These are phyloP conservation scores for Karstenula rhodostoma DNA, from an alignment of 2,329 filamentous ascomycete species.

Conservation along the genomic window DNA sequence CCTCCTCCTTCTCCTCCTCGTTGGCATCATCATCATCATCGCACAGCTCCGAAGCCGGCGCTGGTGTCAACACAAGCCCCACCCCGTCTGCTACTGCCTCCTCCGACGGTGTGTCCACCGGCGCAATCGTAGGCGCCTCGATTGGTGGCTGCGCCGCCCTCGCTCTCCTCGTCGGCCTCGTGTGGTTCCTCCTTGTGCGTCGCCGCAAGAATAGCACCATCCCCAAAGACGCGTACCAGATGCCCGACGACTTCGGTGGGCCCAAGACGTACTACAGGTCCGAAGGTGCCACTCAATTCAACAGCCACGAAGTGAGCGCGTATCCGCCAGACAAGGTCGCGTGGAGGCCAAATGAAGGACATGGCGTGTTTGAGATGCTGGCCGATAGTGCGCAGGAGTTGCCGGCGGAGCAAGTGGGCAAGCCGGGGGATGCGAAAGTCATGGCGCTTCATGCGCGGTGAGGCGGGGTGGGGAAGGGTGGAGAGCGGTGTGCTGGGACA, in stretches of 20 bases:
- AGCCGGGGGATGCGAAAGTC: background rate
- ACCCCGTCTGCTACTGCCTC: background rate
- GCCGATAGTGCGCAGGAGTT: conserved; percentile 6
- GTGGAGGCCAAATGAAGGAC: background rate
- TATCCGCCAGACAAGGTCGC: conserved; percentile 8
- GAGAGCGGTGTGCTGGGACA: background rate
- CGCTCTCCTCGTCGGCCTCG: conserved; percentile 24
- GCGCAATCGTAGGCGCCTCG: conserved; percentile 33
- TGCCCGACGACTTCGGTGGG: conserved; percentile 17
- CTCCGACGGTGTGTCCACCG: conserved; percentile 19
- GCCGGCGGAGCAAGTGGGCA: background rate
- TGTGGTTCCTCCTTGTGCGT: conserved; percentile 24
- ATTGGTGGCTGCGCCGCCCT: conserved; percentile 30
- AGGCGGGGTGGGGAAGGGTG: background rate
- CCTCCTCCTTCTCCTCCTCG: background rate
- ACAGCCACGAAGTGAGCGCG: conserved; percentile 4
- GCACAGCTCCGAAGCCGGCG: background rate
- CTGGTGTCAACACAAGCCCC: background rate
- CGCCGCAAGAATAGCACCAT: conserved; percentile 16
- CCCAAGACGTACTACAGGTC: conserved; percentile 1
- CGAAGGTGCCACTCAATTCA: background rate
- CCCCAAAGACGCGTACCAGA: conserved; percentile 17
- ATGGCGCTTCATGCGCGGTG: background rate
- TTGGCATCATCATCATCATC: too few relatives aligned
- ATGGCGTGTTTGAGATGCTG: conserved; percentile 16